These are phyloP conservation scores for Saccharomycopsis javanensis DNA, from an alignment of 805 yeast genomes.

Conservation along the genomic window DNA sequence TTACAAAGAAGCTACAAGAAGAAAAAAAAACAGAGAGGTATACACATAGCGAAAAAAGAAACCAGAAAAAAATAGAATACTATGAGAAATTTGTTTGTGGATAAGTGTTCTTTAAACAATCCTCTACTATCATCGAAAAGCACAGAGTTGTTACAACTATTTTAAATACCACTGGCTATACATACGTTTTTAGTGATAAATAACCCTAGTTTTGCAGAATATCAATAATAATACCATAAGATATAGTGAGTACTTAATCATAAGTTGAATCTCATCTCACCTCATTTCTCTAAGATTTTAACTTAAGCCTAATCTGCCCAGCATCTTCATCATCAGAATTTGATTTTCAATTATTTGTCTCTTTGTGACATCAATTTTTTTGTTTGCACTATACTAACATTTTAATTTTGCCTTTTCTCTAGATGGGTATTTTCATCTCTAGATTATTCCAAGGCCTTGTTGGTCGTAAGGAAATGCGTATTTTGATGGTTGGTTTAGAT, in stretches of 20 bases:
- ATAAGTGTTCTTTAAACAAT: not conserved
- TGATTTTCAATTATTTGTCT: not conserved
- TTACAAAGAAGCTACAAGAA: not conserved
- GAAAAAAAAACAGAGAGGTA: not conserved
- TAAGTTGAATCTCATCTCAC: too few relatives aligned
- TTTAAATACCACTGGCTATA: too few relatives aligned
- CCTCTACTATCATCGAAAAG: too few relatives aligned
- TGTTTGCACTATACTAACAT: not conserved
- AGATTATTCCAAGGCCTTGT: constrained; percentile 90
- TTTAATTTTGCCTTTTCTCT: not conserved
- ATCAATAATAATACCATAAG: too few relatives aligned
- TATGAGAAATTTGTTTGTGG: not conserved
- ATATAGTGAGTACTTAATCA: too few relatives aligned
- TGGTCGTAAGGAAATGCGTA: constrained; percentile 97
- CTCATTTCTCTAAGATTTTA: too few relatives aligned
- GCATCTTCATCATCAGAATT: too few relatives aligned
- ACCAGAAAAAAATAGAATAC: not conserved
- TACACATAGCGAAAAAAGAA: not conserved
- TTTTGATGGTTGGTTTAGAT: constrained; percentile 95
- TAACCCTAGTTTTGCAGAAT: too few relatives aligned
- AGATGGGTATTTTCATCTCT: constrained; percentile 94
- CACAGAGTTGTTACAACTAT: too few relatives aligned
- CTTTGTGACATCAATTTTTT: too few relatives aligned
- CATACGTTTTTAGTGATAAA: too few relatives aligned
- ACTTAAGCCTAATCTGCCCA: too few relatives aligned